Base-by-base conservation (phyloP, 257 asterid species). In the Rehmannia glutinosa region DNA sequence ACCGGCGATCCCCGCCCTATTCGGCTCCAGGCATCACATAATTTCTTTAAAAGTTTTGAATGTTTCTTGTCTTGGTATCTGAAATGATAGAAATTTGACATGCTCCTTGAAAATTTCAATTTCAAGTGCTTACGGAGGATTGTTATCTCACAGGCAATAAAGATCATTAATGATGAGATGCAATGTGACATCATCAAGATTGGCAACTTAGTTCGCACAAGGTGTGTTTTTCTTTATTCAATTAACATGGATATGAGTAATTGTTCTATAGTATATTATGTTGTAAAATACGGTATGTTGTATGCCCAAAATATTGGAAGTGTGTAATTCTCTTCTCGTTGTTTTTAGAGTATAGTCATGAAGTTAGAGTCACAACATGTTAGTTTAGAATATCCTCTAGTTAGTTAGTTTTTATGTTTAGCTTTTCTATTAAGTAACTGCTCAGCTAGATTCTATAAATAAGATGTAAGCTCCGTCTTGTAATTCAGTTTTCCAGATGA, bases 121-220 rank as follows among this genome's bases (percentile, higher is more conserved):
- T 69, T 16, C 32, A 21, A 58, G 52, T 47, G 43, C 74, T 46
- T n/a, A 58, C 16, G 6, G 16, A 19, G 19, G 15, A 30, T 54
- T 70, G 16, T 72, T 17, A 24, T 63, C 53, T 73, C 38, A 12
- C 80, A 88, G 96, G 96, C 96, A 20, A 79, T 85, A 69, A 88
- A 88, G 79, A 78, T 88, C 72, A 76, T 88, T 70, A 78, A 86
- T 80, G 96, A 88, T 80, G 96, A 88, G 79, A 88, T 88, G 86
- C 93, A 83, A 64, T 88, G 96, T 25, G 93, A 88, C 80, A 66
- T 88, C 39, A 85, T 88, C 75, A 85, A 88, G 85, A 78, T 85
- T 41, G 93, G 90, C 47, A 78, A 62, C 81, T 52, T 88, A 82
- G 92, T 85, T 50, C 87, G 90, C 50, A 83, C 65, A 88, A 88